Evolutionary conservation across 2,329 filamentous ascomycete genomes (phyloP).

Genomic region (Gnomoniopsis sp.): DNA sequence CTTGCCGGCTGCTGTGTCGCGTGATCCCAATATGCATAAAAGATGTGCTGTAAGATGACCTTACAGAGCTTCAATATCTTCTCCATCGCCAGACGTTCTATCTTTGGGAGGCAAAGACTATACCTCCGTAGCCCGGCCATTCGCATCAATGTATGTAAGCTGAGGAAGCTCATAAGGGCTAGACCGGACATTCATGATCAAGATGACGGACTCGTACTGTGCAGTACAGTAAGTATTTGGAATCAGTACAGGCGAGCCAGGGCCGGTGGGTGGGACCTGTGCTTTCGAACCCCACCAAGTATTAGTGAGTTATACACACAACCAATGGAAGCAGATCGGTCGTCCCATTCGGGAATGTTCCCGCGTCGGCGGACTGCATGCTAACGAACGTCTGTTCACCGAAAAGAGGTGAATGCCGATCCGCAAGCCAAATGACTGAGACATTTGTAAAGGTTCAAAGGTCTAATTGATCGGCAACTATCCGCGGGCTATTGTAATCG

Average conservation of each 20-base stretch:
- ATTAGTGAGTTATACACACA: not conserved
- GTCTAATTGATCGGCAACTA: constrained; percentile 4
- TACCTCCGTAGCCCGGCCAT: too few species aligned
- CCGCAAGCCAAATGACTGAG: not conserved
- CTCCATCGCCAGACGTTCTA: not conserved
- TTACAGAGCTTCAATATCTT: not conserved
- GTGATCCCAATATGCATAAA: not conserved
- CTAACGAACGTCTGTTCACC: not conserved
- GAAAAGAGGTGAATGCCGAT: not conserved
- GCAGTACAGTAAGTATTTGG: constrained; percentile 10
- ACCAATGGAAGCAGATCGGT: not conserved
- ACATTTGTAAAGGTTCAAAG: not conserved
- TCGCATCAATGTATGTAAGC: not conserved
- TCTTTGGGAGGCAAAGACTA: too few species aligned
- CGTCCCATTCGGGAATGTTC: constrained; percentile 8
- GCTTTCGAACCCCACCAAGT: not conserved
- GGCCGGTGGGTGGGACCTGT: not conserved
- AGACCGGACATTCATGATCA: not conserved
- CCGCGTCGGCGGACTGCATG: not conserved
- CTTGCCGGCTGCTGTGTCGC: not conserved
- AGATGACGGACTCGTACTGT: not conserved
- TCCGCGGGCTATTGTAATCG: constrained; percentile 6
- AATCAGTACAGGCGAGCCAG: not conserved
- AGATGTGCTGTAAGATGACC: not conserved
- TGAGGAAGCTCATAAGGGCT: not conserved